phyloP scores from a whole-genome alignment of 768 basidiomycete genomes.

The Russula abietina region DNA sequence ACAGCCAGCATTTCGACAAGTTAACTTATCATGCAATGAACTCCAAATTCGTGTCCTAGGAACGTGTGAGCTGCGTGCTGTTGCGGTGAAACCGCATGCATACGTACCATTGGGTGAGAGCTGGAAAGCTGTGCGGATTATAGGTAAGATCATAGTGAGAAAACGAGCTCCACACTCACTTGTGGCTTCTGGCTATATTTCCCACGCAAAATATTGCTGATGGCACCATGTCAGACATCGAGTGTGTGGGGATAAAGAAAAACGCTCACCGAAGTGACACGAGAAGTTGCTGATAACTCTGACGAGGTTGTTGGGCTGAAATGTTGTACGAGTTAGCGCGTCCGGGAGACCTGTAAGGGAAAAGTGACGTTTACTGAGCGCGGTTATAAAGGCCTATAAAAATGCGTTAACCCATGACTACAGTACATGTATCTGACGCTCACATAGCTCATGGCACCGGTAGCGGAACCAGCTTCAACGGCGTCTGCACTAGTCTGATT shows the following conservation, averaged over 20 bases:
- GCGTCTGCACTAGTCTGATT: slow-evolving; percentile 81
- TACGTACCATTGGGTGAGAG: slow-evolving; percentile 61
- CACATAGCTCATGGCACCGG: slow-evolving; percentile 80
- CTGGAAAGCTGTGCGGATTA: slow-evolving; percentile 44
- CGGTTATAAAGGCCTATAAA: slow-evolving; percentile 53
- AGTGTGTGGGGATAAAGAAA: not conserved
- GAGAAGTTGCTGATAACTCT: slow-evolving; percentile 62
- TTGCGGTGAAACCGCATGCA: slow-evolving; percentile 23
- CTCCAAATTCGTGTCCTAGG: slow-evolving; percentile 31
- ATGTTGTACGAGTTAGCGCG: not conserved
- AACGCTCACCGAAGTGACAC: slow-evolving; percentile 44
- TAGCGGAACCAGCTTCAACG: slow-evolving; percentile 60
- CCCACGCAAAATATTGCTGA: slow-evolving; percentile 48
- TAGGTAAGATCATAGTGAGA: not conserved
- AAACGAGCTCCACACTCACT: slow-evolving; percentile 1
- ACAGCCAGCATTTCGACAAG: not conserved
- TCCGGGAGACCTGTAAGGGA: not conserved
- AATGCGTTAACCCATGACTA: not conserved
- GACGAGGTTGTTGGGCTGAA: slow-evolving; percentile 44
- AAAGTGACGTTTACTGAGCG: slow-evolving; percentile 41
- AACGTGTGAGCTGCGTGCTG: not conserved
- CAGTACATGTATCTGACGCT: slow-evolving; percentile 27
- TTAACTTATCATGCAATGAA: slow-evolving; percentile 29
- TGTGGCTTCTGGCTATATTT: slow-evolving; percentile 70
- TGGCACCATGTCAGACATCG: not conserved